Evolutionary conservation across 495 filamentous ascomycete species (phyloP).

Genomic region (Lepidopterella palustris): DNA sequence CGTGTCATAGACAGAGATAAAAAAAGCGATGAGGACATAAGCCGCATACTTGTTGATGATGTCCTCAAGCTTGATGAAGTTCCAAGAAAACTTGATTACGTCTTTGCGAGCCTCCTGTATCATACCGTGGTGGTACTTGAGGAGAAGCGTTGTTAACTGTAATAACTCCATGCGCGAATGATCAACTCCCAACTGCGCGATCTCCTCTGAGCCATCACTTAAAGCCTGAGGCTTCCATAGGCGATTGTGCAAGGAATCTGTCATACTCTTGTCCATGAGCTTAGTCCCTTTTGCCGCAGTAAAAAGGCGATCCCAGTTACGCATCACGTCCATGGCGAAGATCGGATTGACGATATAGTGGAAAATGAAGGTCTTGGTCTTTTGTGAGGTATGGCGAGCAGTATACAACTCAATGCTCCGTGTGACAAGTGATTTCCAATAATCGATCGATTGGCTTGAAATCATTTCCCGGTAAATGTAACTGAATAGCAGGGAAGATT

Average conservation of each 20-base stretch:
- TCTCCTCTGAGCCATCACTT: conserved; percentile 77
- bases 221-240: conserved; percentile 83
- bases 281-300: conserved; percentile 55
- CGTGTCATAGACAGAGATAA: conserved; percentile 95
- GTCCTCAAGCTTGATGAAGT: conserved; percentile 93
- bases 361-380: conserved; percentile 88
- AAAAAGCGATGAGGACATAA: conserved; percentile 94
- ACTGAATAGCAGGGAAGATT: conserved; percentile 63
- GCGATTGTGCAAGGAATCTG: conserved; percentile 84
- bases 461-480: conserved; percentile 86
- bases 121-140: conserved; percentile 83
- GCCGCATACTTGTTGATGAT: conserved; percentile 99
- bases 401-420: conserved; percentile 86
- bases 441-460: conserved; percentile 76
- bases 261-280: conserved; percentile 80
- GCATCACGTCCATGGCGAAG: conserved; percentile 91
- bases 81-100: conserved; percentile 98
- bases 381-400: conserved; percentile 66
- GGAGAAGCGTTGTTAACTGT: conserved; percentile 85
- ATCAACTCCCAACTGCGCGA: conserved; percentile 78
- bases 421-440: conserved; percentile 76
- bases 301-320: conserved; percentile 49
- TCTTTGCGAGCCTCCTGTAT: conserved; percentile 91
- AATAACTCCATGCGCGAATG: conserved; percentile 94
- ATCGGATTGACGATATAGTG: conserved; percentile 92